Percentiles rank a stretch among this genome's conserved stretches.
These are phyloP conservation scores for Penstemon newberryi DNA, from an alignment of 257 asterid genomes.

Conservation along the genomic window DNA sequence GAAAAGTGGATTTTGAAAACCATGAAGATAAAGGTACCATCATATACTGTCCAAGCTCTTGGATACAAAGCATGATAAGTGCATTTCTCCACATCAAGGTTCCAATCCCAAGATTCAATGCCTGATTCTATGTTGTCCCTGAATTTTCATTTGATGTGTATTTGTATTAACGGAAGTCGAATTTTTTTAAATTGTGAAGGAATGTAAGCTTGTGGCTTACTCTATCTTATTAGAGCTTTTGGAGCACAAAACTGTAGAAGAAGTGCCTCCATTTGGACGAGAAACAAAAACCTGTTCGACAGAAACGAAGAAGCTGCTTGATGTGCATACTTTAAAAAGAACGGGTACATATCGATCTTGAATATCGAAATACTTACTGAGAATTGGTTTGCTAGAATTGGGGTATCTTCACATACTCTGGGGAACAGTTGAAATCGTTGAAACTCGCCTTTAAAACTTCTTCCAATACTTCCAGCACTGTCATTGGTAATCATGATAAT, in stretches of 20 bases:
- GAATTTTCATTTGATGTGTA: conserved; percentile 21
- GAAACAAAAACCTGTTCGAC: conserved; percentile 60
- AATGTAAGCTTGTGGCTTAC: conserved; percentile 38
- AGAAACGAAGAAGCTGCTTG: background rate
- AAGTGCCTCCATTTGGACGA: conserved; percentile 58
- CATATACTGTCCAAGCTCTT: conserved; percentile 79
- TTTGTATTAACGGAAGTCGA: background rate
- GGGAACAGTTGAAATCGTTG: conserved; percentile 84
- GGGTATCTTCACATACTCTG: conserved; percentile 67
- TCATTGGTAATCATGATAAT: background rate
- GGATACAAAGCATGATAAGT: conserved; percentile 80
- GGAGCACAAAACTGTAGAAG: conserved; percentile 66
- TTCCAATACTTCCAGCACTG: conserved; percentile 94
- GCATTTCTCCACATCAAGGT: conserved; percentile 55
- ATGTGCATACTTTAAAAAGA: background rate
- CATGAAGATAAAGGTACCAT: conserved; percentile 41
- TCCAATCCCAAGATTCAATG: conserved; percentile 85
- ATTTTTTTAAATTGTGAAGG: background rate
- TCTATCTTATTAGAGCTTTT: conserved; percentile 36
- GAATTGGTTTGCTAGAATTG: conserved; percentile 70
- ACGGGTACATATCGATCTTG: background rate
- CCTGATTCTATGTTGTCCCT: conserved; percentile 57
- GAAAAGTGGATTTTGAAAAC: background rate
- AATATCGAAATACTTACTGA: conserved; percentile 53
- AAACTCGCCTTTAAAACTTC: conserved; percentile 84